phyloP scores from a whole-genome alignment of 1,284 basidiomycete species.

The Tilletia caries region DNA sequence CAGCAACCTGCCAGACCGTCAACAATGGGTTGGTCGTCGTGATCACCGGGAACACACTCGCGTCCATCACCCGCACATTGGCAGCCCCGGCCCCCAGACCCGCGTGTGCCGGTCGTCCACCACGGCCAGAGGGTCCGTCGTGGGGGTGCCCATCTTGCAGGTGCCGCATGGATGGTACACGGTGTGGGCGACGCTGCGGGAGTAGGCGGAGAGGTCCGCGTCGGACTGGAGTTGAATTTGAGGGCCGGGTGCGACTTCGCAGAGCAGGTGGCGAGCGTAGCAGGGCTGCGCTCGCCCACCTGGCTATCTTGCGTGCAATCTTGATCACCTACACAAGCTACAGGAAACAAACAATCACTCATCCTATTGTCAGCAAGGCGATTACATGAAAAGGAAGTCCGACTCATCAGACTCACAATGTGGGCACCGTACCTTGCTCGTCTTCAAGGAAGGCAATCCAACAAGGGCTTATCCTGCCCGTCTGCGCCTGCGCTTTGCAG shows the following conservation, averaged over 20 bases:
- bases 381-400: too few relatives aligned
- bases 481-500: conserved; percentile 55
- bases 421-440: too few relatives aligned
- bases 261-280: conserved; percentile 53
- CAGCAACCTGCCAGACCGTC: conserved; percentile 46
- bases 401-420: too few relatives aligned
- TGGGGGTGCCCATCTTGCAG: conserved; percentile 52
- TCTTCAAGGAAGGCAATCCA: conserved; percentile 61
- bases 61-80: conserved; percentile 49
- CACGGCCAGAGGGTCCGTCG: conserved; percentile 27
- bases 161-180: conserved; percentile 54
- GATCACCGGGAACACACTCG: too few relatives aligned
- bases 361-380: too few relatives aligned
- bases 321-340: conserved; percentile 60
- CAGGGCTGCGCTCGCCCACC: conserved; percentile 58
- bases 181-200: too few relatives aligned
- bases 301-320: conserved; percentile 57
- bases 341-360: too few relatives aligned
- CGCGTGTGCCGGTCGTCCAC: conserved; percentile 46
- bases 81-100: conserved; percentile 46
- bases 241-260: conserved; percentile 56
- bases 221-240: too few relatives aligned
- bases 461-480: conserved; percentile 56
- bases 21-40: conserved; percentile 48
- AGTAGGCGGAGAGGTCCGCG: too few relatives aligned